Evolutionary conservation across 176 grass and related monocot species (phyloP).

Genomic region (Musa acuminata): DNA sequence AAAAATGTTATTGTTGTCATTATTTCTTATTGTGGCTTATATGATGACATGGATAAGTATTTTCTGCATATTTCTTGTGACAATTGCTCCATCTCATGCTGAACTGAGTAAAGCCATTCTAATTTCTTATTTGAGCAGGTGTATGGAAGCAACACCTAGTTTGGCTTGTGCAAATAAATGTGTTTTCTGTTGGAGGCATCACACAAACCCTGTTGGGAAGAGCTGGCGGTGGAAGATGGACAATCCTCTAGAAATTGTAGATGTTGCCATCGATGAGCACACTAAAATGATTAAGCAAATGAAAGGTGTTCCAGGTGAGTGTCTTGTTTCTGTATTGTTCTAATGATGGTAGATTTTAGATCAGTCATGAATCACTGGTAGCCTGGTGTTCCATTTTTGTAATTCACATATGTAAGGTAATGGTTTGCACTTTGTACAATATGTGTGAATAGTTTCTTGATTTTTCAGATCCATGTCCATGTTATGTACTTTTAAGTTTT

Average conservation of each 20-base stretch:
- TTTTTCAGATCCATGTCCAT: background rate
- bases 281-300: constrained; percentile 98
- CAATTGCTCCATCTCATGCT: background rate
- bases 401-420: too few relatives aligned
- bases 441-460: background rate
- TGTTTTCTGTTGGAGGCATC: constrained; percentile 99
- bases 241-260: constrained; percentile 76
- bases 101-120: background rate
- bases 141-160: constrained; percentile 98
- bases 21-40: background rate
- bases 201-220: constrained; percentile 97
- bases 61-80: background rate
- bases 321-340: constrained; percentile 10
- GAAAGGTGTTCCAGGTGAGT: constrained; percentile 94
- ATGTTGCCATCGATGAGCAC: constrained; percentile 73
- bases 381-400: background rate
- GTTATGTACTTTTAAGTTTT: background rate
- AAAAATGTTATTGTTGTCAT: background rate
- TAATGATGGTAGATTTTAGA: background rate
- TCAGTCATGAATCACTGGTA: background rate
- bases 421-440: too few relatives aligned
- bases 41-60: background rate
- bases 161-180: constrained; percentile 99
- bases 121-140: constrained; percentile 34
- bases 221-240: constrained; percentile 99